Conservation (phyloP, 2,329 filamentous ascomycete genomes). For the Akanthomyces lecanii region DNA sequence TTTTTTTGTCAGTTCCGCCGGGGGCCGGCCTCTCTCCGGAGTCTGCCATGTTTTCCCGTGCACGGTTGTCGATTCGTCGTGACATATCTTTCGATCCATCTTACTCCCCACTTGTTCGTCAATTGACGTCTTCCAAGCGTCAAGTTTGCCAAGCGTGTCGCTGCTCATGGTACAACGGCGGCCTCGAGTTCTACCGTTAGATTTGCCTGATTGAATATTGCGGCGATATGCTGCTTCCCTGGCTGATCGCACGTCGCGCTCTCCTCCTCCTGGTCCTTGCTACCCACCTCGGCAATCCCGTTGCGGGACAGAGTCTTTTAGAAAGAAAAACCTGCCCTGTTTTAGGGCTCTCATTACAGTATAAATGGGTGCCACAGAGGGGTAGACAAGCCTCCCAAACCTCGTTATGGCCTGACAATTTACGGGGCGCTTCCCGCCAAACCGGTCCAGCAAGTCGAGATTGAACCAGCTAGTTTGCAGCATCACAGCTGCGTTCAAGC, state of each 20-base stretch:
- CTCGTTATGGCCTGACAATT: slow-evolving; percentile 8
- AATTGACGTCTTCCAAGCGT: background rate
- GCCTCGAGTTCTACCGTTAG: background rate
- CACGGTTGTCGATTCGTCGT: slow-evolving; percentile 11
- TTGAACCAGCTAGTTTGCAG: background rate
- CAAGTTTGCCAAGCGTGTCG: background rate
- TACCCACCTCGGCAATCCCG: background rate
- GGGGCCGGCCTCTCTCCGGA: background rate
- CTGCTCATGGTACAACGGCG: slow-evolving; percentile 5
- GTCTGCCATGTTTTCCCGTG: background rate
- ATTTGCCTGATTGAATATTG: background rate
- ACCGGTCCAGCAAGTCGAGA: background rate
- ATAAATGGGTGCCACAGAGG: background rate
- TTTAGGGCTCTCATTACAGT: background rate
- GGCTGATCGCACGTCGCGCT: background rate
- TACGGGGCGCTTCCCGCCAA: slow-evolving; percentile 8
- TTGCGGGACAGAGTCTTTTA: background rate
- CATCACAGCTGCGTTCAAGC: background rate
- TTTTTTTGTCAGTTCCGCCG: background rate
- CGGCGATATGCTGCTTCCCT: background rate
- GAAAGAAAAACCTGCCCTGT: background rate
- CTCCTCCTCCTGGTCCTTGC: background rate
- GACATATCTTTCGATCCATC: slow-evolving; percentile 8
- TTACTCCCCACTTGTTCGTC: slow-evolving; percentile 1
- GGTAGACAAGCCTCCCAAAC: background rate